phyloP scores from a whole-genome alignment of 1,284 basidiomycete genomes.

The Apiotrichum gracile region DNA sequence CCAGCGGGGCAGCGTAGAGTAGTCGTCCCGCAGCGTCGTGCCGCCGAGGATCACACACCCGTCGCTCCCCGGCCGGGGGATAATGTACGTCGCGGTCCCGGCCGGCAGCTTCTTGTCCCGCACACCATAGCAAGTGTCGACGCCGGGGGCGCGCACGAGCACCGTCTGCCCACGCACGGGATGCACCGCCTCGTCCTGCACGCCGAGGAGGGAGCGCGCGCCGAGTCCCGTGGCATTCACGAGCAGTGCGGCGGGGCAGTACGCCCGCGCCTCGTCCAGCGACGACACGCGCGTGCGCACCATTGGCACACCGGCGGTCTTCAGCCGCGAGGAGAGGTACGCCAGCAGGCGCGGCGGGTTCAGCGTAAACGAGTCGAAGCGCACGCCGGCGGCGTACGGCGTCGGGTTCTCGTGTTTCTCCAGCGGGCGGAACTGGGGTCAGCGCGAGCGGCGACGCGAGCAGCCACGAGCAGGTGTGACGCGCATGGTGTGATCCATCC shows the following conservation, averaged over 20 bases:
- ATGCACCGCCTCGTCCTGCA: constrained; percentile 65
- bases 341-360: constrained; percentile 44
- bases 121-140: constrained; percentile 20
- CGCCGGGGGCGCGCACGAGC: constrained; percentile 60
- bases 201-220: constrained; percentile 66
- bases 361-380: constrained; percentile 44
- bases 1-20: constrained; percentile 32
- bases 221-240: constrained; percentile 54
- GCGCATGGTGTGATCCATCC: no score
- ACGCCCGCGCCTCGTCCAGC: constrained; percentile 41
- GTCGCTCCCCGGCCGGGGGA: constrained; percentile 47
- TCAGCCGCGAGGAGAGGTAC: constrained; percentile 33
- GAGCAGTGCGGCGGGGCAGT: constrained; percentile 33
- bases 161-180: constrained; percentile 85
- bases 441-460: no score
- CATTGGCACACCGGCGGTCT: constrained; percentile 32
- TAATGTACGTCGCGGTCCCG: constrained; percentile 41
- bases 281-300: constrained; percentile 36
- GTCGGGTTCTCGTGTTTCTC: constrained; percentile 9
- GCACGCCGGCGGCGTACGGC: constrained; percentile 26
- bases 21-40: constrained; percentile 35
- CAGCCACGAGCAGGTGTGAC: no score
- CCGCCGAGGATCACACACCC: constrained; percentile 44
- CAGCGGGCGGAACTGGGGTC: constrained; percentile 26
- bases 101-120: constrained; percentile 8